A percentile compares a stretch with the other conserved stretches of the same genome.
phyloP scores from a whole-genome alignment of 176 grass and related monocot species.

The Pharus latifolius region DNA sequence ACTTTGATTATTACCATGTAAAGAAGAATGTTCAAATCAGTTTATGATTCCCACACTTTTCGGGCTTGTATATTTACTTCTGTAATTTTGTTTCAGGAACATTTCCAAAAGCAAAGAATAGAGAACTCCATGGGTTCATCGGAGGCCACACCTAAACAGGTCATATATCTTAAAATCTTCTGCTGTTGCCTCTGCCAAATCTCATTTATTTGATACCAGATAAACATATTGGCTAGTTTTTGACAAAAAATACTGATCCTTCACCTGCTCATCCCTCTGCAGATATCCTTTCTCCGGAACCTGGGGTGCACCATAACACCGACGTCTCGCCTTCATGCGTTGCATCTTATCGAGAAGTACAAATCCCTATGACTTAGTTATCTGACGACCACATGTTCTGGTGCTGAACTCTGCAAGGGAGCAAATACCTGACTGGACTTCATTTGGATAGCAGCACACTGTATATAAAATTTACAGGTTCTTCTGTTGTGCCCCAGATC shows the following conservation, averaged over 20 bases:
- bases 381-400: too few species aligned
- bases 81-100: conserved; percentile 61
- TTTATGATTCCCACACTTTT: background rate
- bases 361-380: conserved; percentile 58
- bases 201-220: background rate
- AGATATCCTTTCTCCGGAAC: conserved; percentile 86
- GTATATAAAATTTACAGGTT: too few species aligned
- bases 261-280: background rate
- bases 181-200: background rate
- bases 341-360: conserved; percentile 88
- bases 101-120: conserved; percentile 96
- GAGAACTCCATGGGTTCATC: conserved; percentile 93
- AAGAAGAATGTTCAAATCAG: background rate
- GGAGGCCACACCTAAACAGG: conserved; percentile 85
- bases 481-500: too few species aligned
- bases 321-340: conserved; percentile 74
- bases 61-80: background rate
- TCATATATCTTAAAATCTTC: conserved; percentile 4
- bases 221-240: background rate
- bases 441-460: too few species aligned
- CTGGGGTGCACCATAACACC: conserved; percentile 79
- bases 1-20: background rate
- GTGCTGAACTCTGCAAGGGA: too few species aligned
- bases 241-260: too few species aligned
- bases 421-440: too few species aligned